phyloP scores from a whole-genome alignment of 495 filamentous ascomycete species.

The Tuber brumale region DNA sequence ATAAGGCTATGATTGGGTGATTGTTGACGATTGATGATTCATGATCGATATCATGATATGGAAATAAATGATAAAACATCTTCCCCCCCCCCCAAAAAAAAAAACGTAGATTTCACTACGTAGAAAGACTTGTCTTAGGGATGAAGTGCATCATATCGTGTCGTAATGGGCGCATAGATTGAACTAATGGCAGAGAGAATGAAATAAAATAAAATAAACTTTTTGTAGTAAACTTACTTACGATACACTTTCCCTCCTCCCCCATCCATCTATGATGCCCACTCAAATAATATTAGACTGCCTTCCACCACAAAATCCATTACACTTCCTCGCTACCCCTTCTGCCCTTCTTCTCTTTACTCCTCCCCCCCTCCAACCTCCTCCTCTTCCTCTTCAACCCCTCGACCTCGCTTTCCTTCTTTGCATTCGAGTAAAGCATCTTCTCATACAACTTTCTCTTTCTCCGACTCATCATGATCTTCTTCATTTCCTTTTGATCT shows the following conservation, averaged over 20 bases:
- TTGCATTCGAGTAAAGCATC: constrained; percentile 83
- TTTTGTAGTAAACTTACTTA: not conserved
- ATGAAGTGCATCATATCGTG: not conserved
- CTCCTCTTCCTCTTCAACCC: constrained; percentile 76
- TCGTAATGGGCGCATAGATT: not conserved
- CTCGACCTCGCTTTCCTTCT: constrained; percentile 68
- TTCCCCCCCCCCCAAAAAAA: too few species aligned
- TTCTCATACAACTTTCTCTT: constrained; percentile 85
- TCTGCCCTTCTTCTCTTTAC: constrained; percentile 40
- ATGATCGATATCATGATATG: not conserved
- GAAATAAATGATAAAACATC: not conserved
- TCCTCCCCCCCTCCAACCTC: constrained; percentile 67
- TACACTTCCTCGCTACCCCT: not conserved
- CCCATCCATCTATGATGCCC: not conserved
- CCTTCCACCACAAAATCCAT: not conserved
- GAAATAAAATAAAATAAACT: not conserved
- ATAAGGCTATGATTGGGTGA: not conserved
- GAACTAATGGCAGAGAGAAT: not conserved
- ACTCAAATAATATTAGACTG: not conserved
- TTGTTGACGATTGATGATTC: not conserved
- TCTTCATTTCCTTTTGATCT: constrained; percentile 75
- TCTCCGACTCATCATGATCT: constrained; percentile 90
- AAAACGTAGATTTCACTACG: not conserved
- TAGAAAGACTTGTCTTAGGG: not conserved
- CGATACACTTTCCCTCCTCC: not conserved